A percentile compares a stretch with the other conserved stretches of the same genome.
These are phyloP conservation scores for Ceratocystis diversiconidia DNA, from an alignment of 2,329 filamentous ascomycete genomes.

Conservation along the genomic window DNA sequence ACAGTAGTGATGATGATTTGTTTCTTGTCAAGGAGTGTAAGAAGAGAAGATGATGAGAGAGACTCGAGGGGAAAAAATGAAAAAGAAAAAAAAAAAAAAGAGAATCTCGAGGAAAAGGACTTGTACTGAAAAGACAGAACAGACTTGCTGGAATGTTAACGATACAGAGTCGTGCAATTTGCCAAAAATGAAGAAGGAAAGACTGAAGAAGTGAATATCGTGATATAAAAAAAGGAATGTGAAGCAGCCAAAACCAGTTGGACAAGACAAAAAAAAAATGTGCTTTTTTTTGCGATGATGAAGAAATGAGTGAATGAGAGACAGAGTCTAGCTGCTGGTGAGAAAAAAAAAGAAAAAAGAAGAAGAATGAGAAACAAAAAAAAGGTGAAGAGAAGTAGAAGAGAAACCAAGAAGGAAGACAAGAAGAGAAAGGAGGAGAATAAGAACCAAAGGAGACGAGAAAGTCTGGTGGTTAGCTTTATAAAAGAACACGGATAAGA, in stretches of 20 bases:
- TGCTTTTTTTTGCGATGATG: neutral
- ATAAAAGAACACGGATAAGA: neutral
- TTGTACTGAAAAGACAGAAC: slow-evolving; percentile 2
- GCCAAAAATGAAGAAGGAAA: neutral
- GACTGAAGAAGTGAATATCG: slow-evolving; percentile 1
- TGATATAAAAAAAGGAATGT: slow-evolving; percentile 14
- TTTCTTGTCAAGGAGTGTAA: slow-evolving; percentile 2
- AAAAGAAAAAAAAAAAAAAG: neutral
- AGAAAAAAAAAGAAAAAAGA: slow-evolving; percentile 31
- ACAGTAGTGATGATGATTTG: neutral
- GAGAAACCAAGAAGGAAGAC: neutral
- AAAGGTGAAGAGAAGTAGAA: neutral
- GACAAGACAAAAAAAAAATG: slow-evolving; percentile 17
- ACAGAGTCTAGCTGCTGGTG: slow-evolving; percentile 14
- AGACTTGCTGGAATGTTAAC: neutral
- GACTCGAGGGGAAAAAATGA: neutral
- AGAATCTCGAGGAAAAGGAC: neutral
- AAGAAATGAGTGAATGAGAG: slow-evolving; percentile 18
- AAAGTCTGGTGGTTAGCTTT: neutral
- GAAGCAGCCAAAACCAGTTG: slow-evolving; percentile 21
- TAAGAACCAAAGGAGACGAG: neutral
- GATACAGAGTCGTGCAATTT: neutral
- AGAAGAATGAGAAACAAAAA: slow-evolving; percentile 27
- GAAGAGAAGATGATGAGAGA: slow-evolving; percentile 3
- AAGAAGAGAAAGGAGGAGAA: neutral